These are phyloP conservation scores for Juncus inflexus DNA, from an alignment of 176 grass and related monocot genomes.

Conservation along the genomic window DNA sequence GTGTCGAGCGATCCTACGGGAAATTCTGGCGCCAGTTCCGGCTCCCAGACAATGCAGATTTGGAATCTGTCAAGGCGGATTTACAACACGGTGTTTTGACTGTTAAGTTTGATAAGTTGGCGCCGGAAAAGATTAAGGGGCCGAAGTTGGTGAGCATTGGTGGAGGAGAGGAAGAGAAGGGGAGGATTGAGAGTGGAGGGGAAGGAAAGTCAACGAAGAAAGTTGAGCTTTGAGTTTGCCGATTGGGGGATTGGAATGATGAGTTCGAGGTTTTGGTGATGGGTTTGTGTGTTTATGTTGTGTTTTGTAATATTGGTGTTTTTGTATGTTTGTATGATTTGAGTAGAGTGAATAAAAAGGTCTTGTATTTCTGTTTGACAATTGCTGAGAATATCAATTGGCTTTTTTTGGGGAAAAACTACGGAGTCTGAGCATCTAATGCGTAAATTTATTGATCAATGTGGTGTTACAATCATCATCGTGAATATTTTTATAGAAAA, in stretches of 20 bases:
- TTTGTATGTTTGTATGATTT: neutral
- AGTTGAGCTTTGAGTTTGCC: constrained; percentile 51
- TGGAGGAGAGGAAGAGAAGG: constrained; percentile 30
- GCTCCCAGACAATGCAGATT: constrained; percentile 69
- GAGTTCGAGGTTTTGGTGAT: neutral
- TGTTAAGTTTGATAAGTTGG: constrained; percentile 54
- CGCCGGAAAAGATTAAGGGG: constrained; percentile 68
- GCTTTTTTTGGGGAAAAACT: too few relatives aligned
- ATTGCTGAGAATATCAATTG: too few relatives aligned
- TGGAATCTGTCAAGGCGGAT: constrained; percentile 47
- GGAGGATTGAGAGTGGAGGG: constrained; percentile 17
- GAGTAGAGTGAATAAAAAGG: neutral
- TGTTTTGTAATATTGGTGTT: neutral
- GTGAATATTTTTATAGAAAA: too few relatives aligned
- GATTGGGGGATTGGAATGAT: neutral
- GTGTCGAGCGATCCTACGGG: constrained; percentile 66
- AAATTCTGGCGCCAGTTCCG: constrained; percentile 92
- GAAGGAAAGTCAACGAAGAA: constrained; percentile 33
- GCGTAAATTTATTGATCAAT: too few relatives aligned
- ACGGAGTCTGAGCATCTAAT: too few relatives aligned
- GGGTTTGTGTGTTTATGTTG: neutral
- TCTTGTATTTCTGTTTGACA: neutral
- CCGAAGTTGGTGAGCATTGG: constrained; percentile 56
- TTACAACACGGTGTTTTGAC: constrained; percentile 63
- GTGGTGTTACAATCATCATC: too few relatives aligned